Evolutionary conservation across 495 filamentous ascomycete genomes (phyloP), one percentile per base, ranked within the genome.

Genomic region (Xylona heveae): DNA sequence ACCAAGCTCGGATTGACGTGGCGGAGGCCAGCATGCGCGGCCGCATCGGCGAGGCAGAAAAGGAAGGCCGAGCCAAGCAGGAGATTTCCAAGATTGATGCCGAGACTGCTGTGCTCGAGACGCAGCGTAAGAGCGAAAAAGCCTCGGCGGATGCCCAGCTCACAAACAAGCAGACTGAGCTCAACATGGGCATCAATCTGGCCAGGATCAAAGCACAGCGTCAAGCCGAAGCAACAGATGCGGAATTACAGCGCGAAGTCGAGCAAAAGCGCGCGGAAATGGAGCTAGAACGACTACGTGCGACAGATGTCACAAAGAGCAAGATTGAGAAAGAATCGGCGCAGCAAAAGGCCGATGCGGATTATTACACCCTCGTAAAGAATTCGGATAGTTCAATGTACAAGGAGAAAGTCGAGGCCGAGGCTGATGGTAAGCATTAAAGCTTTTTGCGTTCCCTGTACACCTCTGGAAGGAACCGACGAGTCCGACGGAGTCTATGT

Each of bases 31-130:
- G 78, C 30, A 73, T 80, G 51, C 62, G 59, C 20, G 79, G 79
- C 46, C 72, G 78, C 39, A 74, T 83, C 19, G 79, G 79, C 26
- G 78, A 84, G 50, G 69, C 77, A 23, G 65, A 80, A 45, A 71
- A 78, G 39, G 64, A 70, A 40, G 78, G 79, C 35, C 61, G 72
- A 43, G 72, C 77, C 31, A 77, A 79, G 42, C 73, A 78, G 35
- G 73, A 78, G 40, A 76, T 84, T 27, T 72, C 74, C 34, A 81
- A 78, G 52, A 84, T 88, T 42, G 64, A 81, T 42, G 78, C 76
- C 35, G 68, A 74, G 31, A 82, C 76, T 15, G 78, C 79, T 1
- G 78, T 83, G 3, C 64, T 74, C 31, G 79, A 84, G 54, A 84
- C 79, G 3, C 65, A 82, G 43, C 72, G 79, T 35, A 78, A 82